Conservation (phyloP, 1,284 basidiomycete species). For the Ustilago shanxiensis region DNA sequence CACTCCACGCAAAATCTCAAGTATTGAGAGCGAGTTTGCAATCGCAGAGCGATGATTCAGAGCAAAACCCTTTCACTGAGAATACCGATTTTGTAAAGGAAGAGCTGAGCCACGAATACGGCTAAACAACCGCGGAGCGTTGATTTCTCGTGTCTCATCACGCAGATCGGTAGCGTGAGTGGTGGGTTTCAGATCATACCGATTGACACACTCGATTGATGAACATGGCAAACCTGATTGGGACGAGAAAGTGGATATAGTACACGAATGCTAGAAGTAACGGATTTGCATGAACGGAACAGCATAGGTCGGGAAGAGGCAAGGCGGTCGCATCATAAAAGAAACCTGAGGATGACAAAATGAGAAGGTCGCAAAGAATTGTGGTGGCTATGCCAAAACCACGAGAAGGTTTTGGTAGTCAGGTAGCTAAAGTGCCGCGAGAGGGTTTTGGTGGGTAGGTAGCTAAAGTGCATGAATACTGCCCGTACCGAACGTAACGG, state of each 20-base stretch:
- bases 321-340: background rate
- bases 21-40: background rate
- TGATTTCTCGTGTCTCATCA: too few relatives aligned
- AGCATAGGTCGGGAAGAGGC: background rate
- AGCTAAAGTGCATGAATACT: too few relatives aligned
- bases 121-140: background rate
- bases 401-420: background rate
- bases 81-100: too few relatives aligned
- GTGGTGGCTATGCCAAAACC: too few relatives aligned
- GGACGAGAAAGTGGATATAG: constrained; percentile 28
- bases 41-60: too few relatives aligned
- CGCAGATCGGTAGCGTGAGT: too few relatives aligned
- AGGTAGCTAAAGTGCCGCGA: background rate
- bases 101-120: too few relatives aligned
- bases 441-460: too few relatives aligned
- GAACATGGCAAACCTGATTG: constrained; percentile 2
- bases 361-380: too few relatives aligned
- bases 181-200: background rate
- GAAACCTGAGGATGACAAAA: background rate
- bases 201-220: background rate
- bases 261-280: constrained; percentile 30
- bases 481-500: too few relatives aligned
- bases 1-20: background rate
- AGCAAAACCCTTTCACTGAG: too few relatives aligned
- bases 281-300: background rate